A percentile compares a stretch with the other conserved stretches of the same genome.
Conservation (phyloP, 257 asterid genomes). For the Ilex aquifolium region DNA sequence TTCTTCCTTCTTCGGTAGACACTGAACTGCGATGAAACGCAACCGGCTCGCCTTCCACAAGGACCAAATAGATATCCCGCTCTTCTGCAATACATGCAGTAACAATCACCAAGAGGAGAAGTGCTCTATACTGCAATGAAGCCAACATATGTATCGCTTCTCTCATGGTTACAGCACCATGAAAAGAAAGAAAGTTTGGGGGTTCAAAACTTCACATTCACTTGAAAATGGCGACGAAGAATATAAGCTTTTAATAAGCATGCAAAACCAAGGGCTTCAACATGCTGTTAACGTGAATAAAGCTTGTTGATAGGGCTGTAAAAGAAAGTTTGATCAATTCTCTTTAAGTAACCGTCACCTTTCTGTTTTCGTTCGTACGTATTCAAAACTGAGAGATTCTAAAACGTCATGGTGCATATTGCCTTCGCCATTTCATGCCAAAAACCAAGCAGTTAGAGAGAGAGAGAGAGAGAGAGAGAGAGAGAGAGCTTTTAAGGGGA, state of each 20-base stretch:
- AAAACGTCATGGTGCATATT: no score
- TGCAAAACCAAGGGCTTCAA: not conserved
- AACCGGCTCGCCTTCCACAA: conserved; percentile 65
- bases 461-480: no score
- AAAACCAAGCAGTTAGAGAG: no score
- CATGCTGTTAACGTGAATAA: conserved; percentile 2
- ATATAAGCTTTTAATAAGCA: not conserved
- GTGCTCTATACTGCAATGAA: not conserved
- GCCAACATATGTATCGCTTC: not conserved
- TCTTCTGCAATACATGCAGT: conserved; percentile 22
- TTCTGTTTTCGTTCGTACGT: no score
- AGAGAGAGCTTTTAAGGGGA: no score
- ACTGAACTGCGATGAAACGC: conserved; percentile 44
- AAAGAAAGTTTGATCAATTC: not conserved
- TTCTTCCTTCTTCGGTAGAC: conserved; percentile 17
- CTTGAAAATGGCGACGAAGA: not conserved
- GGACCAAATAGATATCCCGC: conserved; percentile 46
- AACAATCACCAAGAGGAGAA: not conserved
- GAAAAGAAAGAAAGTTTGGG: not conserved
- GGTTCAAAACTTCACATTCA: not conserved
- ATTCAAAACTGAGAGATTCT: no score
- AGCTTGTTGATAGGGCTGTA: not conserved
- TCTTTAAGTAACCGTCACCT: no score
- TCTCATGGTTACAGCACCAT: not conserved
- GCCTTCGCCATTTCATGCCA: no score